Percentiles rank a stretch among this genome's conserved stretches.
phyloP scores from a whole-genome alignment of 768 basidiomycete species.

The Butyriboletus loyo region DNA sequence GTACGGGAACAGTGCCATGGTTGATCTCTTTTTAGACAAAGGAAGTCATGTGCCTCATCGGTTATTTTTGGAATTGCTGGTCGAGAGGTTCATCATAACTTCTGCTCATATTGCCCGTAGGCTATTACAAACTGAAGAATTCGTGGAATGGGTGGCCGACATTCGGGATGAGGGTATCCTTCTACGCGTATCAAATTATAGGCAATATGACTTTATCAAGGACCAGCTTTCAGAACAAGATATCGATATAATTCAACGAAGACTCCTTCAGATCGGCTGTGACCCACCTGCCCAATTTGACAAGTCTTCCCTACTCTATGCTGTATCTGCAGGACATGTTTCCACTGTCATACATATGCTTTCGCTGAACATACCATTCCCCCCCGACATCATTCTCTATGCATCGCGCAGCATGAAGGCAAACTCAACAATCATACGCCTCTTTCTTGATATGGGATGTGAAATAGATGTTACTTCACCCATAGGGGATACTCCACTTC shows the following conservation, averaged over 20 bases:
- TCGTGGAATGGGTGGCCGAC: slow-evolving; percentile 6
- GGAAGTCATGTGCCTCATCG: not conserved
- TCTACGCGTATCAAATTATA: not conserved
- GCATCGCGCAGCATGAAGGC: not conserved
- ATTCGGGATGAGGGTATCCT: not conserved
- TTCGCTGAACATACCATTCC: not conserved
- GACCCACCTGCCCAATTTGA: not conserved
- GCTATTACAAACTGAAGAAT: slow-evolving; percentile 3
- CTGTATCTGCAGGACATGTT: slow-evolving; percentile 5
- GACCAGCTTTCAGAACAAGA: not conserved
- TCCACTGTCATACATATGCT: slow-evolving; percentile 2
- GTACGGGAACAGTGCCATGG: fast-evolving
- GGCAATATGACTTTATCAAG: not conserved
- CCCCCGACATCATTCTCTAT: slow-evolving; percentile 4
- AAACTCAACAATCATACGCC: not conserved
- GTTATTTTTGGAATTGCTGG: not conserved
- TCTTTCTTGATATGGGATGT: not conserved
- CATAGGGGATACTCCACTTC: slow-evolving; percentile 2
- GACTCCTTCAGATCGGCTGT: slow-evolving; percentile 5
- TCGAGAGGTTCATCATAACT: fast-evolving
- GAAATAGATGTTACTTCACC: not conserved
- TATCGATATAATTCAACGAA: not conserved
- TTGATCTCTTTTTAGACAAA: not conserved
- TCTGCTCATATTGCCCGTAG: not conserved
- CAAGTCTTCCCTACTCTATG: not conserved